Conservation (phyloP, 2,329 filamentous ascomycete species). For the Xylaria sp. region DNA sequence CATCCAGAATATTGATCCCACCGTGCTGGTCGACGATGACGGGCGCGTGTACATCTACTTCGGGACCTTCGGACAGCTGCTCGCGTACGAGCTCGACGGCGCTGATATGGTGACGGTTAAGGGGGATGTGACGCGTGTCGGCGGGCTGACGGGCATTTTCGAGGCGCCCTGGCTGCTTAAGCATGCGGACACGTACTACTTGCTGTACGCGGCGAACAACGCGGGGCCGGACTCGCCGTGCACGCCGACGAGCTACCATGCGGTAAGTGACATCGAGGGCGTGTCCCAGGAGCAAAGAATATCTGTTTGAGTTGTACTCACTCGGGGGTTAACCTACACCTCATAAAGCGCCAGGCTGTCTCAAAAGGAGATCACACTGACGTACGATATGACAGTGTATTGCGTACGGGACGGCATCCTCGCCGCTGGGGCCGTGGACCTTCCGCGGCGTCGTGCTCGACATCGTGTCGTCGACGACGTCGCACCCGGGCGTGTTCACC, state of each 20-base stretch:
- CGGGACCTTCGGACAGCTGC: conserved; percentile 42
- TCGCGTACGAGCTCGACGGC: conserved; percentile 37
- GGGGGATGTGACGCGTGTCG: conserved; percentile 25
- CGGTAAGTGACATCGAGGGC: no score
- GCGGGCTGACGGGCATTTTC: conserved; percentile 39
- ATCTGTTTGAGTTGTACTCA: no score
- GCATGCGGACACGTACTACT: conserved; percentile 41
- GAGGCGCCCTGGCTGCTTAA: conserved; percentile 45
- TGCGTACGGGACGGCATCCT: conserved; percentile 40
- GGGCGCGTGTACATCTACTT: conserved; percentile 43
- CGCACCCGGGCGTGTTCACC: conserved; percentile 40
- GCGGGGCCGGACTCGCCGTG: conserved; percentile 41
- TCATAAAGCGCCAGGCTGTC: no score
- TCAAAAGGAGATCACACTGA: no score
- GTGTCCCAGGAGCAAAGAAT: no score
- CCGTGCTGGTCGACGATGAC: conserved; percentile 42
- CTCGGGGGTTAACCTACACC: no score
- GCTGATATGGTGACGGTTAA: conserved; percentile 42
- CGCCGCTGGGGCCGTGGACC: conserved; percentile 41
- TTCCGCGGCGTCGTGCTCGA: conserved; percentile 39
- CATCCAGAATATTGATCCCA: conserved; percentile 46
- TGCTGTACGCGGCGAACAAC: conserved; percentile 45
- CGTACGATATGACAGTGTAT: no score
- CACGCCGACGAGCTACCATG: conserved; percentile 43
- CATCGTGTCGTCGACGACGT: conserved; percentile 43